Percentiles rank a stretch among this genome's conserved stretches.
Evolutionary conservation across 1,284 basidiomycete species (phyloP).

Genomic region (Cutaneotrichosporon sp.): DNA sequence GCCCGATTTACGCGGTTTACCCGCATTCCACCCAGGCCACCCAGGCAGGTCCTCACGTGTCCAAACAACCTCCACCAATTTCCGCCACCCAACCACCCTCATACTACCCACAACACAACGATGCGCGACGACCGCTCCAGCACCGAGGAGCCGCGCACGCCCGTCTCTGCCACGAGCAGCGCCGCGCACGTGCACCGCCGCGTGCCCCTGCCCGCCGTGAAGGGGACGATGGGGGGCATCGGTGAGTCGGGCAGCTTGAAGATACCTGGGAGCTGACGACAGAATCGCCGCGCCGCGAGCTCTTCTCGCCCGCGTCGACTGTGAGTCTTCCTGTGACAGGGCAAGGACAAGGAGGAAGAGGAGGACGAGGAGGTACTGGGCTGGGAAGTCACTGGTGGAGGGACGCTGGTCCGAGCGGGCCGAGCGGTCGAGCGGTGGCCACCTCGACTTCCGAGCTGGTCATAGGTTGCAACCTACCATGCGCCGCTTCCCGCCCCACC

Average conservation of each 20-base stretch:
- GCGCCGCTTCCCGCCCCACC: neutral
- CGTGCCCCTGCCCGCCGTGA: conserved; percentile 31
- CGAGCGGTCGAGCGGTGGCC: neutral
- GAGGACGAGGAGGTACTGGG: no score
- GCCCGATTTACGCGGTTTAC: no score
- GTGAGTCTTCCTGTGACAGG: conserved; percentile 4
- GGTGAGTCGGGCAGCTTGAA: conserved; percentile 25
- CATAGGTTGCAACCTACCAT: neutral
- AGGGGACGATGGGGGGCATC: conserved; percentile 36
- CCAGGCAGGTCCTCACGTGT: neutral
- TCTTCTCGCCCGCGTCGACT: conserved; percentile 8
- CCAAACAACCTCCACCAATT: neutral
- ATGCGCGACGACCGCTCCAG: conserved; percentile 2
- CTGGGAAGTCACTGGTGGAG: neutral
- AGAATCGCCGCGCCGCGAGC: conserved; percentile 13
- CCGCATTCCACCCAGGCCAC: no score
- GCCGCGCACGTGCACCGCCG: neutral
- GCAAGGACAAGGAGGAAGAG: neutral
- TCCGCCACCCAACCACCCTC: no score
- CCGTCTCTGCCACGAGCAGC: neutral
- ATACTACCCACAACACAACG: no score
- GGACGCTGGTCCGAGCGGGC: neutral
- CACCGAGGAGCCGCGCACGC: conserved; percentile 1
- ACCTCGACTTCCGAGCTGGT: neutral
- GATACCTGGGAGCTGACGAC: neutral